These are phyloP conservation scores for Yarrowia sp. DNA, from an alignment of 805 yeast genomes.

Conservation along the genomic window DNA sequence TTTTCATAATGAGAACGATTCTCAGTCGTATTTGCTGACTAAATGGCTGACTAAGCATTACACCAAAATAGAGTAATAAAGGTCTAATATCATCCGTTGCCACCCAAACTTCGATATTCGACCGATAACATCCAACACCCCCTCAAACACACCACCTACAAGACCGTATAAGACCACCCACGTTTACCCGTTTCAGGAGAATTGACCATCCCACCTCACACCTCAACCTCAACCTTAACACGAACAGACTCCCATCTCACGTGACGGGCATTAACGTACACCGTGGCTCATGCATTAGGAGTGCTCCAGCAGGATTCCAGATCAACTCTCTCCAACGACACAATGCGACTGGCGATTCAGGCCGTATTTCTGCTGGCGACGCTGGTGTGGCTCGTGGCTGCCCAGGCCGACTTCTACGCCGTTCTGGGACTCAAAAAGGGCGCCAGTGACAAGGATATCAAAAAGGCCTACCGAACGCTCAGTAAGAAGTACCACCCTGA, in stretches of 20 bases:
- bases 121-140: too few species aligned
- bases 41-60: too few species aligned
- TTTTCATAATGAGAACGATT: too few species aligned
- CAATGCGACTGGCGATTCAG: slow-evolving; percentile 35
- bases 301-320: background rate
- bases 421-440: slow-evolving; percentile 71
- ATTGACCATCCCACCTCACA: background rate
- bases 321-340: background rate
- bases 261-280: slow-evolving; percentile 16
- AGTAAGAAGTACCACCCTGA: slow-evolving; percentile 94
- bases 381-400: slow-evolving; percentile 48
- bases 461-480: slow-evolving; percentile 80
- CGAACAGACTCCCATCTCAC: slow-evolving; percentile 6
- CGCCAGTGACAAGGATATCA: slow-evolving; percentile 82
- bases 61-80: too few species aligned
- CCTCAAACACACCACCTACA: too few species aligned
- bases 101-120: too few species aligned
- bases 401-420: slow-evolving; percentile 49
- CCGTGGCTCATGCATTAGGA: slow-evolving; percentile 19
- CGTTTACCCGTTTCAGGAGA: background rate
- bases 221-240: background rate
- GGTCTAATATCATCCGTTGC: too few species aligned
- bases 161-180: background rate
- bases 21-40: too few species aligned
- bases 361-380: slow-evolving; percentile 34